Base-by-base conservation (phyloP, 768 basidiomycete genomes). In the Scleroderma citrinum region DNA sequence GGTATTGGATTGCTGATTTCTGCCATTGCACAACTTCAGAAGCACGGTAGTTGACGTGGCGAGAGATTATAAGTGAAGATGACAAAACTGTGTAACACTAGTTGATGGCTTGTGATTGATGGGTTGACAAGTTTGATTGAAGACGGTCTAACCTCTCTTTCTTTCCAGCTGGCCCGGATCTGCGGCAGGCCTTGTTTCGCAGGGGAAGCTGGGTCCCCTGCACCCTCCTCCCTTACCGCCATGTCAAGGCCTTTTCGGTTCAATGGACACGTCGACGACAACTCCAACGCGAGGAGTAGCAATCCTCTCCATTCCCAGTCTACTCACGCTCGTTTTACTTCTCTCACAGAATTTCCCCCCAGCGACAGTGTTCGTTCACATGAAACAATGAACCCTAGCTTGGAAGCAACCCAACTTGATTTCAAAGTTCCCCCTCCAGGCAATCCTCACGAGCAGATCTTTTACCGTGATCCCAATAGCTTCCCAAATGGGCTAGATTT, bases 331-430 rank as follows among this genome's bases (percentile, higher is more conserved):
- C 77, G 74, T 44, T 75, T 76, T 57, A 76, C 79, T 42, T 73
- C 82, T 47, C 62, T 76, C 57, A 76, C 83, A 20, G 75, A 83
- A 55, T 74, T 73, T 46, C 73, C 79, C 54, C 58, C 77, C 48
- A 74, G 77, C 61, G 78, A 78, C 61, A 81, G 82, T 31, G 80
- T 82, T 23, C 69, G 66, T 47, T 66, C 71, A 29, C 51, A 54
- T 30, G 68, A 73, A 55, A 60, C 56, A 39, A 60, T 63, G 37
- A 62, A 67, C 36, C 53, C 54, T 48, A 60, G 60, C 34, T 54
- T 59, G 45, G 60, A 61, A 50, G 46, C 63, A 36, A 51, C 56
- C 31, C 54, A 62, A 11, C 64, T 67, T 58, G 54, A 63, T 56
- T 63, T 65, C 50, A 50, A 60, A 57, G 40, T 57, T 21, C 50